A percentile compares a stretch with the other conserved stretches of the same genome.
These are phyloP conservation scores for Calophaca sinica DNA, from an alignment of 306 rosid species.

Conservation along the genomic window DNA sequence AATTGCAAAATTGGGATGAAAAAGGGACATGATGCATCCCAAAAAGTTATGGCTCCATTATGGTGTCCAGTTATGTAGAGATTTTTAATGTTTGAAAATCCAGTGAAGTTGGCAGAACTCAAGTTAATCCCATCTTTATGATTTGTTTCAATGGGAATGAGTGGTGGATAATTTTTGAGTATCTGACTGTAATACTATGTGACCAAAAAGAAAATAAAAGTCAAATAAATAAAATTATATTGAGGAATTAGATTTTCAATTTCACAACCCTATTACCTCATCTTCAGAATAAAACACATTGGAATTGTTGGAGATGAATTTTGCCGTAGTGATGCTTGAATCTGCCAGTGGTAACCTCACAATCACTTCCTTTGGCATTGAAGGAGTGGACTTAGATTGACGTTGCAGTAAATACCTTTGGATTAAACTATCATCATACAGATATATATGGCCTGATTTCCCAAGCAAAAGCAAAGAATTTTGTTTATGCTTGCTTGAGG, in stretches of 20 bases:
- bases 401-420: constrained; percentile 78
- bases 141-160: constrained; percentile 66
- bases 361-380: constrained; percentile 75
- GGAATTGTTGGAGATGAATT: constrained; percentile 64
- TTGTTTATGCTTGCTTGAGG: constrained; percentile 70
- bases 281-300: constrained; percentile 51
- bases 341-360: constrained; percentile 79
- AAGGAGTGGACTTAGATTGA: constrained; percentile 68
- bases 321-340: constrained; percentile 73
- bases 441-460: constrained; percentile 71
- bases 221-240: constrained; percentile 27
- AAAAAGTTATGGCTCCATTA: constrained; percentile 76
- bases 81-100: constrained; percentile 73
- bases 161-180: constrained; percentile 65
- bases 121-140: constrained; percentile 60
- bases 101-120: constrained; percentile 60
- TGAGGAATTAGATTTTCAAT: not conserved
- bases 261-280: constrained; percentile 60
- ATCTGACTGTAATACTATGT: constrained; percentile 66
- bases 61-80: constrained; percentile 88
- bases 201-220: constrained; percentile 40
- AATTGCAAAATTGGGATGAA: constrained; percentile 70
- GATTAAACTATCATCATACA: constrained; percentile 71
- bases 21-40: constrained; percentile 84
- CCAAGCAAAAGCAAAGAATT: constrained; percentile 72